Evolutionary conservation across 306 rosid species (phyloP).

Genomic region (Ziziphus jujuba): DNA sequence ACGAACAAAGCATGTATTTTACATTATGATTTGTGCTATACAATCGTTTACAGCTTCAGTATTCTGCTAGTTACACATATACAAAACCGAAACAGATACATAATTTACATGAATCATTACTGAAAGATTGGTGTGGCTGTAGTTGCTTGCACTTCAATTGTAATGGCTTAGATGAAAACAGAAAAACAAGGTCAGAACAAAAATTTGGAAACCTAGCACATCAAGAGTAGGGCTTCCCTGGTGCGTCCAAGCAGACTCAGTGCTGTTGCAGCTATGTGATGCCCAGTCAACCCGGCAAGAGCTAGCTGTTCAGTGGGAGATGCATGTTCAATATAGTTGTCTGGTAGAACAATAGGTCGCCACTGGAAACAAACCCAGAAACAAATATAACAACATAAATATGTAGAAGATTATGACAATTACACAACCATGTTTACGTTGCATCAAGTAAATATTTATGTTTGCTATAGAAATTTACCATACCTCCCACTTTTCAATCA

Average conservation of each 20-base stretch:
- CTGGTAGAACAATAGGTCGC: constrained; percentile 89
- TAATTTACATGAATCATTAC: background rate
- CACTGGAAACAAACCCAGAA: constrained; percentile 70
- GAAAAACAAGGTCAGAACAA: background rate
- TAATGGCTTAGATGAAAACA: background rate
- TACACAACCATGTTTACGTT: too few relatives aligned
- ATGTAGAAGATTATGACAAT: too few relatives aligned
- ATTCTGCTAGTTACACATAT: background rate
- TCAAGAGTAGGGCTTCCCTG: constrained; percentile 85
- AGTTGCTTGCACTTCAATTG: background rate
- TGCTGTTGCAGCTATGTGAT: constrained; percentile 86
- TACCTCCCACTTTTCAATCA: background rate
- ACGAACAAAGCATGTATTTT: too few relatives aligned
- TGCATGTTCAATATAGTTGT: constrained; percentile 80
- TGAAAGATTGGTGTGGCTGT: background rate
- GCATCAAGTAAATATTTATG: too few relatives aligned
- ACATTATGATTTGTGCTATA: too few relatives aligned
- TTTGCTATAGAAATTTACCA: background rate
- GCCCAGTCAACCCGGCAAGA: constrained; percentile 77
- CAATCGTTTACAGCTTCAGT: too few relatives aligned
- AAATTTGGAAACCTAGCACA: constrained; percentile 32
- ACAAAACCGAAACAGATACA: background rate
- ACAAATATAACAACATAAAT: too few relatives aligned
- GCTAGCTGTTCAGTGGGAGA: constrained; percentile 78
- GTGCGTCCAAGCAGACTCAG: constrained; percentile 81